Evolutionary conservation across 129 eudicot genomes (phyloP).

Genomic region (Glebionis coronaria): DNA sequence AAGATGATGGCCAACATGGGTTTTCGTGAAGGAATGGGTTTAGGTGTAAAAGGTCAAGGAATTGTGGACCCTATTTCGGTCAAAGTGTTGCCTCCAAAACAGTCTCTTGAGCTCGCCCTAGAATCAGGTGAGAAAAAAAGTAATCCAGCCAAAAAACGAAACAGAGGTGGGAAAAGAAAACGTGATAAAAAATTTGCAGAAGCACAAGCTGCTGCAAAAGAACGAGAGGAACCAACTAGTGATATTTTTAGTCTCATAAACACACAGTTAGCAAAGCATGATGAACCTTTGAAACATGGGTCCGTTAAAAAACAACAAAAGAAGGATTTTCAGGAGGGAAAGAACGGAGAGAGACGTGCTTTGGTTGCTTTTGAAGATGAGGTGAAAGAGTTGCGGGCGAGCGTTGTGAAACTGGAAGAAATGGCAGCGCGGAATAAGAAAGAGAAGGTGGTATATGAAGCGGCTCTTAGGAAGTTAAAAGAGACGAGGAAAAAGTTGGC

Average conservation of each 20-base stretch:
- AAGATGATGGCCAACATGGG: slow-evolving; percentile 99
- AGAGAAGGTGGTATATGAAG: slow-evolving; percentile 78
- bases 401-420: slow-evolving; percentile 69
- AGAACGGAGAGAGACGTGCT: slow-evolving; percentile 71
- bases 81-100: slow-evolving; percentile 73
- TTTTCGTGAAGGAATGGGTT: slow-evolving; percentile 93
- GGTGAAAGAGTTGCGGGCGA: slow-evolving; percentile 57
- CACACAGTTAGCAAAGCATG: slow-evolving; percentile 67
- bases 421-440: slow-evolving; percentile 84
- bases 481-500: slow-evolving; percentile 67
- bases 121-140: slow-evolving; percentile 20
- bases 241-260: slow-evolving; percentile 82
- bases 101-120: slow-evolving; percentile 79
- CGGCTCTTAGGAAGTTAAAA: slow-evolving; percentile 66
- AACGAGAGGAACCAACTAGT: slow-evolving; percentile 53
- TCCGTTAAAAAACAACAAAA: slow-evolving; percentile 37
- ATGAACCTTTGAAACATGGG: slow-evolving; percentile 33
- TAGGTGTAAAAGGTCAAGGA: slow-evolving; percentile 85
- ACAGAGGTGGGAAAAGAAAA: slow-evolving; percentile 88
- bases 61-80: slow-evolving; percentile 69
- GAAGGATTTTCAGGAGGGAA: slow-evolving; percentile 30
- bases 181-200: slow-evolving; percentile 88
- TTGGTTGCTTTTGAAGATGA: slow-evolving; percentile 83
- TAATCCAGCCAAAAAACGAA: slow-evolving; percentile 49
- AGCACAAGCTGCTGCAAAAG: slow-evolving; percentile 59